Evolutionary conservation across 2,329 filamentous ascomycete species (phyloP).

Genomic region (Penicillium sp.): DNA sequence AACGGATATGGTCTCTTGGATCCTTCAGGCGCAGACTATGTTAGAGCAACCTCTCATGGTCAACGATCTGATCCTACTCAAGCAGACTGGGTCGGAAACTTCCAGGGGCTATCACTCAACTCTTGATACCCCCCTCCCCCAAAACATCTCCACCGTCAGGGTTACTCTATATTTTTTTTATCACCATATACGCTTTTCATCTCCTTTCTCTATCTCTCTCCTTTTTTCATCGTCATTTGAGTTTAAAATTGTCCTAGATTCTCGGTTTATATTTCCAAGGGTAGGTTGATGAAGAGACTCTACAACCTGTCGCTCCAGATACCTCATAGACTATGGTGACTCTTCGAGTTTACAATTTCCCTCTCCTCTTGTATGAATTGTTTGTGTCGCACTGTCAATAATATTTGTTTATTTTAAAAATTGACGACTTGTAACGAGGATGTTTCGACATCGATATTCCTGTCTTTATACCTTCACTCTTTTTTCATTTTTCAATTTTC

Average conservation of each 20-base stretch:
- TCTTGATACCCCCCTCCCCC: conserved; percentile 33
- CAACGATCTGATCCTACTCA: conserved; percentile 28
- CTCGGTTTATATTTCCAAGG: conserved; percentile 17
- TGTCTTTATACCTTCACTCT: neutral
- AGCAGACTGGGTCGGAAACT: conserved; percentile 59
- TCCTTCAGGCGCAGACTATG: conserved; percentile 3
- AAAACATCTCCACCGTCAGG: neutral
- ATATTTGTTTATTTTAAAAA: conserved; percentile 3
- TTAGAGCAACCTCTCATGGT: conserved; percentile 2
- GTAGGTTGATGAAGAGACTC: conserved; percentile 22
- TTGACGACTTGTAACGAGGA: neutral
- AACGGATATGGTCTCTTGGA: conserved; percentile 34
- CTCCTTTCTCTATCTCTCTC: too few species aligned
- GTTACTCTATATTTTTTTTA: conserved; percentile 7
- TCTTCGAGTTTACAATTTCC: conserved; percentile 19
- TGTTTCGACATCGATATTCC: neutral
- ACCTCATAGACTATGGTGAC: conserved; percentile 26
- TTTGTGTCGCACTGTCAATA: conserved; percentile 1
- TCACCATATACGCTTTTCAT: neutral
- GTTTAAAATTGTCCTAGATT: conserved; percentile 20
- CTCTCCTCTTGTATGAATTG: conserved; percentile 12
- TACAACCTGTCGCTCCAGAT: conserved; percentile 27
- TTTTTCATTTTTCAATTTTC: neutral
- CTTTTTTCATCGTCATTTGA: neutral
- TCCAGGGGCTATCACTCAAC: conserved; percentile 70